Evolutionary conservation across 495 filamentous ascomycete genomes (phyloP).

Genomic region (Saxophila tyrrhenica): DNA sequence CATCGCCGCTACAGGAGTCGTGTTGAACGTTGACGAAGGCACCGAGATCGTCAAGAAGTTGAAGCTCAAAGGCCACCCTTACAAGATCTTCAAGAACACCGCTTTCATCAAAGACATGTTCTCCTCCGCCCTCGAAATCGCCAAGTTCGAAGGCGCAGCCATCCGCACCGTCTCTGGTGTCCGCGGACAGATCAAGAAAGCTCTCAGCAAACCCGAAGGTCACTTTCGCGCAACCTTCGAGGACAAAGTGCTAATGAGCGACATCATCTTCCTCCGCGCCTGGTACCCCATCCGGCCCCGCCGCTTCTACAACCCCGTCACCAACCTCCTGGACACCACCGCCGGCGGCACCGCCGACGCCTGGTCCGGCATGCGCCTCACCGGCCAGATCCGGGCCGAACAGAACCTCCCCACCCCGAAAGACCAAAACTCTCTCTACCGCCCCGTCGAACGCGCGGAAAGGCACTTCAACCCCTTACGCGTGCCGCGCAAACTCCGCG

Average conservation of each 20-base stretch:
- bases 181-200: constrained; percentile 90
- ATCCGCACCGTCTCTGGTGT: constrained; percentile 94
- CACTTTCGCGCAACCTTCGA: constrained; percentile 95
- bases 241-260: constrained; percentile 92
- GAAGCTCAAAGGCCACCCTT: constrained; percentile 80
- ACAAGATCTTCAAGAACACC: constrained; percentile 99
- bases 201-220: constrained; percentile 81
- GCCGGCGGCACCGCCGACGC: constrained; percentile 32
- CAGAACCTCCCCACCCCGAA: constrained; percentile 64
- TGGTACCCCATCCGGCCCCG: constrained; percentile 95
- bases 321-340: constrained; percentile 61
- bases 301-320: constrained; percentile 92
- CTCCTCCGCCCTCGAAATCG: constrained; percentile 77
- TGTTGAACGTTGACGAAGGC: constrained; percentile 82
- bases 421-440: constrained; percentile 71
- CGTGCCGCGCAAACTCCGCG: constrained; percentile 72
- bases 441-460: constrained; percentile 61
- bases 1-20: constrained; percentile 85
- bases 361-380: constrained; percentile 85
- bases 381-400: constrained; percentile 79
- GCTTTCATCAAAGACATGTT: constrained; percentile 99
- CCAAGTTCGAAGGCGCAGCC: constrained; percentile 93
- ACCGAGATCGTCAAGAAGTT: constrained; percentile 98
- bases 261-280: constrained; percentile 88
- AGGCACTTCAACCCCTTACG: constrained; percentile 91